Evolutionary conservation across 352 stramenopile species (phyloP).

Genomic region (Phytopythium litorale): DNA sequence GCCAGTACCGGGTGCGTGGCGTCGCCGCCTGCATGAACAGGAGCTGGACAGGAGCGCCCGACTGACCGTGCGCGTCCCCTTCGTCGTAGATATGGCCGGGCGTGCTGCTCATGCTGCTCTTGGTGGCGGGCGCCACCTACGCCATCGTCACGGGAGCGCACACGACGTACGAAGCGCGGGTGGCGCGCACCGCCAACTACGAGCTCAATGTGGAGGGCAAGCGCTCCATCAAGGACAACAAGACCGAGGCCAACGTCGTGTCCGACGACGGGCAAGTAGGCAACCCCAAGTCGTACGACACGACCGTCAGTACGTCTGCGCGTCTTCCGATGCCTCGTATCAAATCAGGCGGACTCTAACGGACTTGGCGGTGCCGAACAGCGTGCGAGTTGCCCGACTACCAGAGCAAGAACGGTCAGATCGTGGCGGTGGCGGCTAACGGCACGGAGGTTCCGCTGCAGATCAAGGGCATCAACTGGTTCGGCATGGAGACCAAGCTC

Average conservation of each 20-base stretch:
- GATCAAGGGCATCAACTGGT: constrained; percentile 78
- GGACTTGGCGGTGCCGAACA: constrained; percentile 2
- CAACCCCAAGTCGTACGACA: constrained; percentile 63
- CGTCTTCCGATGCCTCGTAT: background rate
- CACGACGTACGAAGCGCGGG: constrained; percentile 21
- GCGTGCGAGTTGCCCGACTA: constrained; percentile 68
- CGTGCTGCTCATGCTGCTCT: constrained; percentile 40
- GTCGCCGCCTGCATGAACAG: background rate
- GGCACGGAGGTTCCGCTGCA: constrained; percentile 37
- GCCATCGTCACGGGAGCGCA: constrained; percentile 35
- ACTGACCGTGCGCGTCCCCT: constrained; percentile 4
- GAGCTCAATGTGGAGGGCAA: constrained; percentile 28
- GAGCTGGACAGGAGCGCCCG: background rate
- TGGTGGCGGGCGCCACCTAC: constrained; percentile 24
- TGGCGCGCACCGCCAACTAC: constrained; percentile 23
- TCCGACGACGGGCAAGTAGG: constrained; percentile 27
- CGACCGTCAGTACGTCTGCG: constrained; percentile 13
- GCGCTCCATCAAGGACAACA: constrained; percentile 46
- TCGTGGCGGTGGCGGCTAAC: constrained; percentile 49
- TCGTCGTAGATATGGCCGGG: constrained; percentile 53
- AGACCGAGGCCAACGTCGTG: constrained; percentile 24
- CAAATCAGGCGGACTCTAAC: constrained; percentile 1
- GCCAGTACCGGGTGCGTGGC: constrained; percentile 26
- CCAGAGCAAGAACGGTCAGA: constrained; percentile 66
- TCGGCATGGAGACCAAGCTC: constrained; percentile 53